Percentiles rank a stretch among this genome's conserved stretches.
These are phyloP conservation scores for Hydrangea macrophylla DNA, from an alignment of 148 eudicot genomes.

Conservation along the genomic window DNA sequence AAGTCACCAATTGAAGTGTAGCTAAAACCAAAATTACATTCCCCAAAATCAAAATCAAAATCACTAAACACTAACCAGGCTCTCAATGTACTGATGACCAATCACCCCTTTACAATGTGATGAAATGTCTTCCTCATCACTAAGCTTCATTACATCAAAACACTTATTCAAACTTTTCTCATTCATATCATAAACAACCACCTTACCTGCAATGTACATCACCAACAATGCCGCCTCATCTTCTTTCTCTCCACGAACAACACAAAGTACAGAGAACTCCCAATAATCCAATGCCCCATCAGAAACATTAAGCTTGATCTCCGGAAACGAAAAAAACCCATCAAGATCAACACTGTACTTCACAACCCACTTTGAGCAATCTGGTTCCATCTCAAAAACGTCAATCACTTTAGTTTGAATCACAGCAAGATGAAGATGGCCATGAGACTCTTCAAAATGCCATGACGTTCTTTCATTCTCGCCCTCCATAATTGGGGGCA, in stretches of 20 bases:
- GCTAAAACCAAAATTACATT: no score
- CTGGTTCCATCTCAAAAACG: constrained; percentile 1
- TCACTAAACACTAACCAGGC: neutral
- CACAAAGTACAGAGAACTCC: neutral
- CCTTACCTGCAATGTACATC: neutral
- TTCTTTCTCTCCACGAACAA: neutral
- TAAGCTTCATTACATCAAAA: neutral
- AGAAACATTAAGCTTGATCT: neutral
- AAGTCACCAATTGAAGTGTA: no score
- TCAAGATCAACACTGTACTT: neutral
- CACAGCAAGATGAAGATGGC: constrained; percentile 1
- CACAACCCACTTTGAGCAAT: neutral
- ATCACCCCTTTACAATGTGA: neutral
- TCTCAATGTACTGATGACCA: neutral
- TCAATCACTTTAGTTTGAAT: neutral
- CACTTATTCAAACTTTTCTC: neutral
- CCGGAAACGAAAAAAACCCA: neutral
- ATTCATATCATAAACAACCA: neutral
- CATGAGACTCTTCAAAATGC: neutral
- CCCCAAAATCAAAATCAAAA: no score
- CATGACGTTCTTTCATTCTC: neutral
- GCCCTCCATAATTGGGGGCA: neutral
- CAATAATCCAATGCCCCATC: neutral
- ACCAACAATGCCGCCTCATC: neutral
- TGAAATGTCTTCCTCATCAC: neutral